Percentiles rank a stretch among this genome's conserved stretches.
These are phyloP conservation scores for Fusarium chaquense DNA, from an alignment of 2,329 filamentous ascomycete genomes.

Conservation along the genomic window DNA sequence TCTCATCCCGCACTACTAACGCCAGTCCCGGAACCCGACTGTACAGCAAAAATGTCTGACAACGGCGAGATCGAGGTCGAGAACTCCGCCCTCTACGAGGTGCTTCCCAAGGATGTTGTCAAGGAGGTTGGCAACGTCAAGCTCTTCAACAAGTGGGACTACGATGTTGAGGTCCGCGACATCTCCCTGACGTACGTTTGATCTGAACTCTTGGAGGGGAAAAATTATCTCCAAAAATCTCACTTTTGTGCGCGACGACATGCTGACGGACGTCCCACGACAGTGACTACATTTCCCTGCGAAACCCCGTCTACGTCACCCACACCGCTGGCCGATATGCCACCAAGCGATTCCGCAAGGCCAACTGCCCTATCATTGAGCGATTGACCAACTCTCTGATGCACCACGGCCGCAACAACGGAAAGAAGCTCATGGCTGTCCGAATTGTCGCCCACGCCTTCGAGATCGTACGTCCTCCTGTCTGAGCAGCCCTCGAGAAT, in stretches of 20 bases:
- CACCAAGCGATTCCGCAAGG: constrained; percentile 99
- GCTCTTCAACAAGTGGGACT: constrained; percentile 98
- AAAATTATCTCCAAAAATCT: constrained; percentile 31
- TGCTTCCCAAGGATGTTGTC: constrained; percentile 93
- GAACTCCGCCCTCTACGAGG: constrained; percentile 77
- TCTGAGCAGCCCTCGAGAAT: constrained; percentile 15
- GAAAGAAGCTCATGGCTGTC: constrained; percentile 99
- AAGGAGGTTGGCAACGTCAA: constrained; percentile 92
- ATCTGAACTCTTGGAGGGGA: constrained; percentile 13
- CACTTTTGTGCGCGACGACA: constrained; percentile 31
- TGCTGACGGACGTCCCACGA: constrained; percentile 52
- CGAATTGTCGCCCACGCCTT: constrained; percentile 99
- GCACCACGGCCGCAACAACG: constrained; percentile 99
- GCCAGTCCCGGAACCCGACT: constrained; percentile 52
- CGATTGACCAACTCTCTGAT: constrained; percentile 99
- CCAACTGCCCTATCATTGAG: constrained; percentile 99
- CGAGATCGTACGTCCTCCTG: constrained; percentile 88
- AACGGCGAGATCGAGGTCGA: constrained; percentile 93
- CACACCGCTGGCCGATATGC: constrained; percentile 99
- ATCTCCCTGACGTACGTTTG: constrained; percentile 94
- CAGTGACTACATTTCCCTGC: constrained; percentile 99
- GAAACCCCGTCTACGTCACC: constrained; percentile 97
- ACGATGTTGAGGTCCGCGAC: constrained; percentile 99
- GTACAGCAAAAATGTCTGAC: constrained; percentile 85
- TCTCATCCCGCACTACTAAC: constrained; percentile 53